phyloP scores from a whole-genome alignment of 1,284 basidiomycete genomes.

The Moesziomyces globuligerus region DNA sequence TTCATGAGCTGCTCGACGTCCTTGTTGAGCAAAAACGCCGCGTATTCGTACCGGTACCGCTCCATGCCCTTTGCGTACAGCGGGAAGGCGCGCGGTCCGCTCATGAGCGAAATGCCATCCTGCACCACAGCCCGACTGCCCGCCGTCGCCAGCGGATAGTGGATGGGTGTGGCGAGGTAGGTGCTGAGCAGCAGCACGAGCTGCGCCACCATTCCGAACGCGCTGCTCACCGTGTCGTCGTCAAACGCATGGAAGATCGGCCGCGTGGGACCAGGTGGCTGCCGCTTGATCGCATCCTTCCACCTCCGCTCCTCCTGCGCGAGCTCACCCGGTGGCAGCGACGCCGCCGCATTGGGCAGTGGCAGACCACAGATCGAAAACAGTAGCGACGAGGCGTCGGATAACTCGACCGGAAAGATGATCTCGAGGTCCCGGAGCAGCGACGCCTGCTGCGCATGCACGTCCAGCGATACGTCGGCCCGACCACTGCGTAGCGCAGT shows the following conservation, averaged over 20 bases:
- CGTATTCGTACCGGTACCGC: constrained; percentile 96
- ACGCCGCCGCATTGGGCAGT: constrained; percentile 55
- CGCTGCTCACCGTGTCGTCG: constrained; percentile 53
- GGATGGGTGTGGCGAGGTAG: constrained; percentile 56
- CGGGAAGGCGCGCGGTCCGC: constrained; percentile 70
- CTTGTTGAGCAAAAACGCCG: constrained; percentile 95
- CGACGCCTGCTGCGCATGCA: constrained; percentile 39
- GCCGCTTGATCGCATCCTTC: constrained; percentile 27
- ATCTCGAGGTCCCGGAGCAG: constrained; percentile 57
- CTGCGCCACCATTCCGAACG: constrained; percentile 61
- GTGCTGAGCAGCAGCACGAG: constrained; percentile 56
- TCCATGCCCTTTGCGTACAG: constrained; percentile 93
- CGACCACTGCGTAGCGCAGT: constrained; percentile 4
- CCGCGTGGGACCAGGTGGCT: constrained; percentile 3
- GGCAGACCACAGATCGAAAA: constrained; percentile 61
- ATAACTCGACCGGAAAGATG: constrained; percentile 64
- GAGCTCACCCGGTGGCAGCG: constrained; percentile 19
- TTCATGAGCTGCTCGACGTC: constrained; percentile 78
- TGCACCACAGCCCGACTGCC: constrained; percentile 60
- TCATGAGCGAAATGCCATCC: constrained; percentile 64
- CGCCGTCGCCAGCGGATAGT: constrained; percentile 60
- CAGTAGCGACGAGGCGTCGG: constrained; percentile 58
- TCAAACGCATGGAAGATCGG: constrained; percentile 43
- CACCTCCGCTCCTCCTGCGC: constrained; percentile 34
- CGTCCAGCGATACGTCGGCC: constrained; percentile 5